Conservation (phyloP, 108 stramenopile genomes). For the Phaeodactylum tricornutum region DNA sequence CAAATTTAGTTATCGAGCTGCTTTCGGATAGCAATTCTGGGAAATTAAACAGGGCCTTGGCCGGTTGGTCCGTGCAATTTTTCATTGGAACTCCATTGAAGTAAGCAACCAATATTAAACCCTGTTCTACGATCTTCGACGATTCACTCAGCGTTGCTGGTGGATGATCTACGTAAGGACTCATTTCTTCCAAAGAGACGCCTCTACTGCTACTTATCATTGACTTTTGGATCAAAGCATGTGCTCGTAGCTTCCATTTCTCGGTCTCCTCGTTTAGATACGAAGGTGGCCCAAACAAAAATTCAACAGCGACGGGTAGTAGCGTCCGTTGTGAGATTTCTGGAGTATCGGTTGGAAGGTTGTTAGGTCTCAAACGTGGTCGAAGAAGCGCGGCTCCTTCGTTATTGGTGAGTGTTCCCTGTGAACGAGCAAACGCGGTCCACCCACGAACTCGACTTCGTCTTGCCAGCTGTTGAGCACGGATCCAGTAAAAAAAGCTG, state of each 20-base stretch:
- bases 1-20: conserved; percentile 2
- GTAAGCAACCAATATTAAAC: conserved; percentile 48
- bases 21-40: conserved; percentile 68
- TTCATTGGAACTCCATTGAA: conserved; percentile 64
- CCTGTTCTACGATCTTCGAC: conserved; percentile 26
- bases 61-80: not conserved
- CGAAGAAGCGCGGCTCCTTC: conserved; percentile 29
- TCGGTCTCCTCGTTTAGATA: conserved; percentile 20
- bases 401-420: conserved; percentile 1
- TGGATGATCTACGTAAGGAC: conserved; percentile 63
- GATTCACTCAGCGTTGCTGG: conserved; percentile 30
- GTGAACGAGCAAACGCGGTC: not conserved
- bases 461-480: conserved; percentile 35
- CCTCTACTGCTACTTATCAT: conserved; percentile 18
- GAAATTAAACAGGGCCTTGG: conserved; percentile 43
- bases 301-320: conserved; percentile 66
- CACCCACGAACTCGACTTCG: conserved; percentile 22
- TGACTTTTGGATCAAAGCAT: conserved; percentile 27
- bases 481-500: conserved; percentile 55
- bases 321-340: conserved; percentile 9
- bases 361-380: conserved; percentile 4
- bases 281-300: conserved; percentile 63
- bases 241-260: conserved; percentile 64
- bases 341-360: not conserved
- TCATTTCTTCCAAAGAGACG: conserved; percentile 38